Evolutionary conservation across 2,329 filamentous ascomycete species (phyloP).

Genomic region (Microsporum audouinii): DNA sequence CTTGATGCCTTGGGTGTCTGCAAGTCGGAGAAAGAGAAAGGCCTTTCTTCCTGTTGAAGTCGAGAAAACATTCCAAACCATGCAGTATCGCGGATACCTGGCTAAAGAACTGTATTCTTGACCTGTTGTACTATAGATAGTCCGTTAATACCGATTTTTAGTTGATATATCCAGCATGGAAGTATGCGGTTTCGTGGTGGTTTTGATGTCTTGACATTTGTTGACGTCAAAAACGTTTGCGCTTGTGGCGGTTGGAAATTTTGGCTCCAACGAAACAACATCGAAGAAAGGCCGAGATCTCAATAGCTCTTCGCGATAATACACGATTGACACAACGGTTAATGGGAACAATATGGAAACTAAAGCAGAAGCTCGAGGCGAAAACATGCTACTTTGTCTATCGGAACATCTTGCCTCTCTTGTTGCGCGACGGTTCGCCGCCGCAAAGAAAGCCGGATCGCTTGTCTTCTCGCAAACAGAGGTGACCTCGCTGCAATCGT

Average conservation of each 20-base stretch:
- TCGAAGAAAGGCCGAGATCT: background rate
- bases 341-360: background rate
- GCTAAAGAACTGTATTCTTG: background rate
- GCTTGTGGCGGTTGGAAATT: background rate
- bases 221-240: background rate
- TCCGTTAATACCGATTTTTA: background rate
- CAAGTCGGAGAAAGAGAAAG: background rate
- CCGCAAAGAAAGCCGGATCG: constrained; percentile 28
- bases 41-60: background rate
- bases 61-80: background rate
- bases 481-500: constrained; percentile 25
- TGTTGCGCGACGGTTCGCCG: constrained; percentile 26
- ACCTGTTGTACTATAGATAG: background rate
- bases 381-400: constrained; percentile 27
- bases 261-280: background rate
- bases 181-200: background rate
- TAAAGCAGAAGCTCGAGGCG: background rate
- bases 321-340: background rate
- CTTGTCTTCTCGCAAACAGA: constrained; percentile 33
- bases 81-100: background rate
- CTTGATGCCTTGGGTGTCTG: background rate
- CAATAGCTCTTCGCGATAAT: too few species aligned
- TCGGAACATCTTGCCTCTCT: constrained; percentile 27
- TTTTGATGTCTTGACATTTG: background rate
- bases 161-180: background rate